Conservation (phyloP, 306 rosid genomes). For the Chamaecrista fasciculata region DNA sequence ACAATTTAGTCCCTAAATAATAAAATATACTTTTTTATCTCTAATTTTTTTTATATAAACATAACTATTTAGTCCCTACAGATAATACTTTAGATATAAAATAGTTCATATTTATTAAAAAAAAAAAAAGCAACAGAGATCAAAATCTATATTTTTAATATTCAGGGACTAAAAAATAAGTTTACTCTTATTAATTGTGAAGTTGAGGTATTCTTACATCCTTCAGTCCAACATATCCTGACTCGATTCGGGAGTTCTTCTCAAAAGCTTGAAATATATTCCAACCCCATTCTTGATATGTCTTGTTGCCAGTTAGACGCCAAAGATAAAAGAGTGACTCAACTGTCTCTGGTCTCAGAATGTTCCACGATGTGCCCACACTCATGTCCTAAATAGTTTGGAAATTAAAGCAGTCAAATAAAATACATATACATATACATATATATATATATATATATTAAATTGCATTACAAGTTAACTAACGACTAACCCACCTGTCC, state of each 20-base stretch:
- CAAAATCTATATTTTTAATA: no score
- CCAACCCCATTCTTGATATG: constrained; percentile 99
- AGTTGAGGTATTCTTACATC: constrained; percentile 63
- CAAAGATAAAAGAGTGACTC: constrained; percentile 97
- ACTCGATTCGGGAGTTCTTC: constrained; percentile 85
- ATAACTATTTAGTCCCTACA: no score
- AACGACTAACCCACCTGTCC: constrained; percentile 90
- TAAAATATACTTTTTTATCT: no score
- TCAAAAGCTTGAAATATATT: constrained; percentile 98
- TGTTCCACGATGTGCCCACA: constrained; percentile 99
- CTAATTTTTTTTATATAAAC: no score
- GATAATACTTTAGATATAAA: no score
- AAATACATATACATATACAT: no score
- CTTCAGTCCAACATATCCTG: constrained; percentile 95
- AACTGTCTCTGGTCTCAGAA: constrained; percentile 93
- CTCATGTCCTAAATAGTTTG: constrained; percentile 65
- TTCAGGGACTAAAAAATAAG: no score
- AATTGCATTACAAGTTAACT: constrained; percentile 11
- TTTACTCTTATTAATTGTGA: constrained; percentile 22
- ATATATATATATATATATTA: no score
- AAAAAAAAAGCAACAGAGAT: no score
- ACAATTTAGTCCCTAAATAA: no score
- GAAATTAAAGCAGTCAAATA: constrained; percentile 22
- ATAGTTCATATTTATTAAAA: no score
- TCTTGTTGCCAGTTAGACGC: constrained; percentile 94